Evolutionary conservation across 768 basidiomycete species (phyloP), one percentile per base, ranked within the genome.

Genomic region (Obba rivulosa): DNA sequence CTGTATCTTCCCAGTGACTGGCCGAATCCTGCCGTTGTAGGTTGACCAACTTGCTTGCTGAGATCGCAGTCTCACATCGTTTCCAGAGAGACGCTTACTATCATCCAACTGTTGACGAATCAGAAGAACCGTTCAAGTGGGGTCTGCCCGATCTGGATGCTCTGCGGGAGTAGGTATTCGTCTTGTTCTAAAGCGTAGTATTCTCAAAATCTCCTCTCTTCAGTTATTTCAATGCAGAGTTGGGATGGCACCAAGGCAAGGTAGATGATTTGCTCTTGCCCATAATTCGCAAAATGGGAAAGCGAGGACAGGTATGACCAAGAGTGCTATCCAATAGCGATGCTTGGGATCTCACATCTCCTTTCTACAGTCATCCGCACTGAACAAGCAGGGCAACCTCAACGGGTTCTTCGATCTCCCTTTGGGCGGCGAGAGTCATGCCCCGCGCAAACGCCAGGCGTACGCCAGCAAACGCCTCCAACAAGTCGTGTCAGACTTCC

Each of bases 91-190:
- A 95, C 50, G 95, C 92, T 8, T 99, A 99, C 66, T 87, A 88
- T 61, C 82, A 92, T 60, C 95, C 95, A 0, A 79, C 84, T 0
- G 87, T 95, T 7, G 93, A 97, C 62, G 79, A 81, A 34, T 95
- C 92, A 1, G 85, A 92, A 47, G 94, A 97, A 53, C 84, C 88
- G 0, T 98, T 99, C 65, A 90, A 92, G 58, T 99, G 95, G 95
- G 93, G 91, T 3, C 70, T 93, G 53, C 92, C 94, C n/a, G 96
- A 98, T 62, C 79, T 99, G 2, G 92, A 96, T 61, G 93, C 85
- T 2, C 77, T 99, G 46, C 81, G 93, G 53, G 67, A 76, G 91
- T 94, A 63, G 47, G 81, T 69, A 8, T 31, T 31, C 13, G 28
- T 31, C 5, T 13, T 7, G 7, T 7, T 31, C 28, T 5, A 31